Evolutionary conservation across 805 yeast species (phyloP).

Genomic region (Saccharomycopsis selenospora): DNA sequence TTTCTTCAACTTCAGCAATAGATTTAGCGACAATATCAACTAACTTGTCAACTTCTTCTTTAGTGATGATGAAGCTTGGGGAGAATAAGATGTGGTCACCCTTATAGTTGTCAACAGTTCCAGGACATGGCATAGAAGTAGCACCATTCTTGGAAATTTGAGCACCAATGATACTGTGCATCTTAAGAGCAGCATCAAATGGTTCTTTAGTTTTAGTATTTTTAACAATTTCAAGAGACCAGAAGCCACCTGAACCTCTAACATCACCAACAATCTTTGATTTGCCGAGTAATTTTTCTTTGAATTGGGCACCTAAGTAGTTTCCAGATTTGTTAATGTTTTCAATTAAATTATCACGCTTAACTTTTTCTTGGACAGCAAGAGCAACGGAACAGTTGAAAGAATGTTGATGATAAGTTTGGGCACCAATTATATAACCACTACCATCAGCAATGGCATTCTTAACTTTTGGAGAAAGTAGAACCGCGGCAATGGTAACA

Average conservation of each 20-base stretch:
- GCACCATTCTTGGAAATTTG: slow-evolving; percentile 35
- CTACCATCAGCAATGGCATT: slow-evolving; percentile 32
- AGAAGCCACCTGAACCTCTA: slow-evolving; percentile 50
- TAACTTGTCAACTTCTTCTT: slow-evolving; percentile 32
- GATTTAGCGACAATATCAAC: slow-evolving; percentile 26
- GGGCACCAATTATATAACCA: slow-evolving; percentile 37
- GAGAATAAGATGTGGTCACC: slow-evolving; percentile 44
- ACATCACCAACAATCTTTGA: slow-evolving; percentile 40
- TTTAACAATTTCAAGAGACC: slow-evolving; percentile 47
- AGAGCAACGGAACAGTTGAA: slow-evolving; percentile 41
- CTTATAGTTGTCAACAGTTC: slow-evolving; percentile 33
- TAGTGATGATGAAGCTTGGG: slow-evolving; percentile 37
- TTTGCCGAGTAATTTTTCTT: slow-evolving; percentile 25
- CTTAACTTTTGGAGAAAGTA: slow-evolving; percentile 33
- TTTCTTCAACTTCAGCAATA: slow-evolving; percentile 18
- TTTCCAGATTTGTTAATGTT: slow-evolving; percentile 39
- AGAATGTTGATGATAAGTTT: slow-evolving; percentile 42
- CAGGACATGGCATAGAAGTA: slow-evolving; percentile 34
- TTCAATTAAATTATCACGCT: slow-evolving; percentile 30
- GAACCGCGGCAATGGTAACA: slow-evolving; percentile 40
- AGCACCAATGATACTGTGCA: slow-evolving; percentile 29
- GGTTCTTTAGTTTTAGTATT: slow-evolving; percentile 41
- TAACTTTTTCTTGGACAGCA: slow-evolving; percentile 38
- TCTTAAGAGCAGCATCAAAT: slow-evolving; percentile 30
- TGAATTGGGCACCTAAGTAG: slow-evolving; percentile 34